A percentile compares a stretch with the other conserved stretches of the same genome.
These are phyloP conservation scores for Hypoxylon rickii DNA, from an alignment of 495 filamentous ascomycete genomes.

Conservation along the genomic window DNA sequence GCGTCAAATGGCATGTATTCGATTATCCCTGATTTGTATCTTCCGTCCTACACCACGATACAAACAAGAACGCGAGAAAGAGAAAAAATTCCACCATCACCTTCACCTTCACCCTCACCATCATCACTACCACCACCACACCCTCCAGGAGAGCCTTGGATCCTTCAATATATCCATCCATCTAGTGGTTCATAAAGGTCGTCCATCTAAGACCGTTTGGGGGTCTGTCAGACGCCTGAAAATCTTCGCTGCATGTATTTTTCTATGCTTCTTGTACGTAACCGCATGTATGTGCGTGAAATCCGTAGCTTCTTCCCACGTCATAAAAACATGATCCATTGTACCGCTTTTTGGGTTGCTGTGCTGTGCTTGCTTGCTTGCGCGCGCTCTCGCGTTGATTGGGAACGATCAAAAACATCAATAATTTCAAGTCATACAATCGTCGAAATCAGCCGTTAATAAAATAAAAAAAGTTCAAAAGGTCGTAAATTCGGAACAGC, in stretches of 20 bases:
- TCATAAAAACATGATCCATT: constrained; percentile 41
- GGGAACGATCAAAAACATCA: constrained; percentile 31
- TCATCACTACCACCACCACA: constrained; percentile 5
- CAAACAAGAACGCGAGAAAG: constrained; percentile 18
- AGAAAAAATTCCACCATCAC: too few relatives aligned
- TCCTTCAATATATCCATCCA: constrained; percentile 23
- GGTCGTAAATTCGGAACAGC: constrained; percentile 42
- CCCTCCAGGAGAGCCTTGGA: constrained; percentile 9
- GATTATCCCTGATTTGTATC: constrained; percentile 24
- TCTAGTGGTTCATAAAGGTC: constrained; percentile 30
- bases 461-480: too few relatives aligned
- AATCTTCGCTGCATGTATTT: constrained; percentile 27
- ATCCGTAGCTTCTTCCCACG: constrained; percentile 36
- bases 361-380: too few relatives aligned
- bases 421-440: constrained; percentile 42
- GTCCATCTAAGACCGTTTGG: constrained; percentile 12
- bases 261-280: constrained; percentile 41
- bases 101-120: too few relatives aligned
- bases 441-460: constrained; percentile 39
- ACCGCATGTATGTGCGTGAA: constrained; percentile 31
- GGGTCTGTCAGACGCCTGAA: constrained; percentile 20
- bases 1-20: constrained; percentile 26
- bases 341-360: constrained; percentile 37
- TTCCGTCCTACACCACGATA: constrained; percentile 29
- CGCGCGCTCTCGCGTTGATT: too few relatives aligned